phyloP scores from a whole-genome alignment of 2,329 filamentous ascomycete species.

The Colletotrichum sp. region DNA sequence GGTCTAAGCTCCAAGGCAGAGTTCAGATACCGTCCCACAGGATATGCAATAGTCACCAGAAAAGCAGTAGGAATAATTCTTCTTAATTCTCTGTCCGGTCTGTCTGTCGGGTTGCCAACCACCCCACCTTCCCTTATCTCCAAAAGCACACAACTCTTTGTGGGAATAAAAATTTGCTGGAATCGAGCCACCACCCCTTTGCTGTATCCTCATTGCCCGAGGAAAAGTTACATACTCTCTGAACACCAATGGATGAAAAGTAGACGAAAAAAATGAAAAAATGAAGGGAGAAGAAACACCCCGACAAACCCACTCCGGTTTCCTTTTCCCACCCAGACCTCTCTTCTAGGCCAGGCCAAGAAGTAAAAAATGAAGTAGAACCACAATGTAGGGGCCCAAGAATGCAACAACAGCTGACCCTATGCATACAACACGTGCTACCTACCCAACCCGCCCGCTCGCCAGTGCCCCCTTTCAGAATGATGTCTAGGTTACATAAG shows the following conservation, averaged over 20 bases:
- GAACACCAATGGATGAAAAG: not conserved
- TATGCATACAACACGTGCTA: not conserved
- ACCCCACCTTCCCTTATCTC: not conserved
- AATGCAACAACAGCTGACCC: not conserved
- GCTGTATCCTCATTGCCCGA: not conserved
- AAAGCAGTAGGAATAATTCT: not conserved
- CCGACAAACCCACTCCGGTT: not conserved
- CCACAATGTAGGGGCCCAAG: not conserved
- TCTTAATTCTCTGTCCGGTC: not conserved
- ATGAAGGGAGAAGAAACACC: not conserved
- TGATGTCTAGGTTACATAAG: constrained; percentile 6
- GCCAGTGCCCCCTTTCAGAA: not conserved
- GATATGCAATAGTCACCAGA: not conserved
- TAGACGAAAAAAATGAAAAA: not conserved
- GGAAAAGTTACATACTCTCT: not conserved
- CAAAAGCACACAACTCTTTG: not conserved
- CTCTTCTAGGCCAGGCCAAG: not conserved
- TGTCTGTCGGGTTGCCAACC: not conserved
- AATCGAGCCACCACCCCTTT: not conserved
- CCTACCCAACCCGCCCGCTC: not conserved
- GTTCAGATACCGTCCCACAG: not conserved
- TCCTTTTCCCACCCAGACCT: not conserved
- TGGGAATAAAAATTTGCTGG: not conserved
- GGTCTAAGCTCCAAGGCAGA: not conserved
- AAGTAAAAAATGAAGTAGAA: not conserved